Base-by-base conservation (phyloP, 108 stramenopile genomes). In the Stephanodiscus minutulus region DNA sequence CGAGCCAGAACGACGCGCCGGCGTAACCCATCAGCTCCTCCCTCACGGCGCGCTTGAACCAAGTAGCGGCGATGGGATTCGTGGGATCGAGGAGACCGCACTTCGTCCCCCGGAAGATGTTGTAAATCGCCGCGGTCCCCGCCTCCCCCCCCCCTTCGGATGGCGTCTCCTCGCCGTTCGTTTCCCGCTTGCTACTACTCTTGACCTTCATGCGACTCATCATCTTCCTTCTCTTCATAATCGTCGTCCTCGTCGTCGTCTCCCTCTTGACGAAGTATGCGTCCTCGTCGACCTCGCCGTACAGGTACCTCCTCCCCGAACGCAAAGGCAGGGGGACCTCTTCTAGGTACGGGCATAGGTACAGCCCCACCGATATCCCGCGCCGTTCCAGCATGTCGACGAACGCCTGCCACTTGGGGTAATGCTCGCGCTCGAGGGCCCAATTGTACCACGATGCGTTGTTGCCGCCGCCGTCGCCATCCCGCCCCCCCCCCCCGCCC, bases 1-100 rank as follows among this genome's bases (percentile, higher is more conserved):
- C 76, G 54, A 85, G 81, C 82, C 82, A 85, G 29, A 82, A 82
- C 5, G 66, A 68, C 25, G 82, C 68, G n/a, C 80, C 76, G 22
- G 65, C 70, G 46, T 66, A 54, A 7, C 50, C 69, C 31, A 85
- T 46, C 12, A 82, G 22, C 44, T 79, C 79, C 13, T 55, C 44
- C 9, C 31, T 58, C 21, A 85, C 65, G 13, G 83, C 61, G 0
- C 58, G 44, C 44, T 85, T 82, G 44, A 63, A 70, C 82, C 78
- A 85, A 5, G 50, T 24, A 27, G 59, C 54, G 5, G 85, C 78
- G 35, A 70, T 60, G 35, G 41, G 24, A 52, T 83, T 85, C 18
- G 68, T 81, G 44, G 64, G 22, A 52, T 85, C 85, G 13, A 85
- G 29, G 1, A 70, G 46, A 7, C 74, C 81, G 31, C 57, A 58